phyloP scores from a whole-genome alignment of 768 basidiomycete genomes.

The Daedalea quercina region DNA sequence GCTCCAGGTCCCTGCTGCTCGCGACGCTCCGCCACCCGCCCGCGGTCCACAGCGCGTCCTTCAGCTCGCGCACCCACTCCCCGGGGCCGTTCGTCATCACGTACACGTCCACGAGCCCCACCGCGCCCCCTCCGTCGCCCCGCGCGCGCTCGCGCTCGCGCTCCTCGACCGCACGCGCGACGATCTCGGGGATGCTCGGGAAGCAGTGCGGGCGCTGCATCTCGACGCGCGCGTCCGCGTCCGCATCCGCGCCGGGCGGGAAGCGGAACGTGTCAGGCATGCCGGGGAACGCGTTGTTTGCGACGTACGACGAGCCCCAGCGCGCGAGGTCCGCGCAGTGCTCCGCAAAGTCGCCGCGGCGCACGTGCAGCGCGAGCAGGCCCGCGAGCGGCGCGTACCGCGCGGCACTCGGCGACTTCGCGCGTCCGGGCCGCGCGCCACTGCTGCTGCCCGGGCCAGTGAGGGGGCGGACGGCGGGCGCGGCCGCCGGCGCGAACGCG shows the following conservation, averaged over 20 bases:
- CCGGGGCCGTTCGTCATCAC: slow-evolving; percentile 57
- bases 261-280: slow-evolving; percentile 39
- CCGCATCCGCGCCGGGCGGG: slow-evolving; percentile 14
- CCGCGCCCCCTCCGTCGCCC: no score
- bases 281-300: slow-evolving; percentile 46
- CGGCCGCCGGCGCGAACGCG: slow-evolving; percentile 8
- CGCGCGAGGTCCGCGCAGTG: slow-evolving; percentile 40
- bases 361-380: slow-evolving; percentile 49
- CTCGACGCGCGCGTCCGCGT: slow-evolving; percentile 15
- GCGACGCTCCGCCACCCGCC: slow-evolving; percentile 40
- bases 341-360: slow-evolving; percentile 48
- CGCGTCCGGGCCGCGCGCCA: no score
- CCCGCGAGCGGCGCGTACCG: slow-evolving; percentile 34
- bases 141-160: slow-evolving; percentile 10
- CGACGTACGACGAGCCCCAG: slow-evolving; percentile 36
- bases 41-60: slow-evolving; percentile 28
- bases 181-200: slow-evolving; percentile 44
- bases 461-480: slow-evolving; percentile 4
- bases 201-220: slow-evolving; percentile 44
- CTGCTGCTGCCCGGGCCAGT: no score
- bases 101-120: slow-evolving; percentile 40
- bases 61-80: slow-evolving; percentile 43
- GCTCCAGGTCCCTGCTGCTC: slow-evolving; percentile 46
- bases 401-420: slow-evolving; percentile 2
- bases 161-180: slow-evolving; percentile 30